Conservation (phyloP, 345 rosid species). For the Gossypium mustelinum region DNA sequence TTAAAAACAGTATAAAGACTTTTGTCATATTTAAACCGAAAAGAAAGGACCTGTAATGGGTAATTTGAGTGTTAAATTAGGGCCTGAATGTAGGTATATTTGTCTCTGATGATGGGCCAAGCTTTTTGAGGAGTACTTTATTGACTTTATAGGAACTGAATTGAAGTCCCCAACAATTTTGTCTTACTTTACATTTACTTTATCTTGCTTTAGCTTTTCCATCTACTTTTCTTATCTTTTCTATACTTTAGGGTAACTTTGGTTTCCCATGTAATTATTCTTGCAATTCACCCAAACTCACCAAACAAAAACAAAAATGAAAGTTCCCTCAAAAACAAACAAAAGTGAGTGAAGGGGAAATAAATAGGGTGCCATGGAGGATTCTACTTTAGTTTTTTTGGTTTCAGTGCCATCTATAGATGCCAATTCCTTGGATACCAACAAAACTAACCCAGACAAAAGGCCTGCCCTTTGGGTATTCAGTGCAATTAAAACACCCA, state of each 20-base stretch:
- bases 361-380: background rate
- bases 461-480: constrained; percentile 25
- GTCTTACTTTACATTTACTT: constrained; percentile 33
- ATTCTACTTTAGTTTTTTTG: constrained; percentile 8
- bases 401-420: constrained; percentile 12
- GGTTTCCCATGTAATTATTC: background rate
- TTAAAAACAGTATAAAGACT: too few relatives aligned
- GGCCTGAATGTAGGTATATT: constrained; percentile 9
- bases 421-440: constrained; percentile 23
- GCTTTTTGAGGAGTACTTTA: constrained; percentile 24
- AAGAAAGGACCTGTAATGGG: background rate
- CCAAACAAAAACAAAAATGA: constrained; percentile 38
- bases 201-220: background rate
- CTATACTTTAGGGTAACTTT: constrained; percentile 21
- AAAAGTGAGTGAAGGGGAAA: constrained; percentile 14
- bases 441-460: constrained; percentile 37
- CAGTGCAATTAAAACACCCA: constrained; percentile 29
- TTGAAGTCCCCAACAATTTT: constrained; percentile 18
- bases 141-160: constrained; percentile 30
- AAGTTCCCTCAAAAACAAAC: constrained; percentile 38
- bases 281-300: constrained; percentile 25
- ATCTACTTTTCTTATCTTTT: background rate
- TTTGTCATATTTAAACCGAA: background rate
- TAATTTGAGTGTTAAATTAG: background rate
- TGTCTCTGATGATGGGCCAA: constrained; percentile 11